Conservation (phyloP, 208 protist species). For the Endotrypanum monterogeii region DNA sequence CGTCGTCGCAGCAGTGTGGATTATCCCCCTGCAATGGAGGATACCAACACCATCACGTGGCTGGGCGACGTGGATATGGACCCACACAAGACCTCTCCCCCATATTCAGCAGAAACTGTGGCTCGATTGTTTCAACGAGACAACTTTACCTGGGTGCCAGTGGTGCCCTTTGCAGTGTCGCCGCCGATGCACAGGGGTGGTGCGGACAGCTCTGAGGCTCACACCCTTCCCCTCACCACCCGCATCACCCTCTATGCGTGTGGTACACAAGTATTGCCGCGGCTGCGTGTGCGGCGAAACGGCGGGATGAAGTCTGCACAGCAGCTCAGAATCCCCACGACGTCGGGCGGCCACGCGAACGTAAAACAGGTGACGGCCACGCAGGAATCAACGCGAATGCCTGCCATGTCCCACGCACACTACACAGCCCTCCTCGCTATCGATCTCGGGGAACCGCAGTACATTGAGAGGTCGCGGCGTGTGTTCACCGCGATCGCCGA, state of each 20-base stretch:
- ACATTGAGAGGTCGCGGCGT: background rate
- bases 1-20: background rate
- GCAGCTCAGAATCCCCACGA: background rate
- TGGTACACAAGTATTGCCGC: constrained; percentile 3
- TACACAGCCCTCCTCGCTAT: constrained; percentile 28
- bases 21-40: background rate
- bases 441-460: constrained; percentile 2
- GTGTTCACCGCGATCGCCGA: constrained; percentile 12
- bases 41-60: constrained; percentile 6
- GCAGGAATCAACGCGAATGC: background rate
- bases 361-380: constrained; percentile 2
- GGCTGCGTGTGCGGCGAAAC: constrained; percentile 24
- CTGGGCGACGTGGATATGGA: background rate
- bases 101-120: background rate
- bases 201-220: too few relatives aligned
- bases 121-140: constrained; percentile 20
- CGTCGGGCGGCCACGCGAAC: background rate
- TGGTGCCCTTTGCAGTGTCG: background rate
- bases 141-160: background rate
- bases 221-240: constrained; percentile 9
- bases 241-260: constrained; percentile 28
- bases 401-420: constrained; percentile 26
- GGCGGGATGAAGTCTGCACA: constrained; percentile 13
- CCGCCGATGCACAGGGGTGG: background rate
- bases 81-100: background rate